Percentiles rank a stretch among this genome's conserved stretches.
phyloP scores from a whole-genome alignment of 139 green algal species.

The Tetradesmus obliquus region DNA sequence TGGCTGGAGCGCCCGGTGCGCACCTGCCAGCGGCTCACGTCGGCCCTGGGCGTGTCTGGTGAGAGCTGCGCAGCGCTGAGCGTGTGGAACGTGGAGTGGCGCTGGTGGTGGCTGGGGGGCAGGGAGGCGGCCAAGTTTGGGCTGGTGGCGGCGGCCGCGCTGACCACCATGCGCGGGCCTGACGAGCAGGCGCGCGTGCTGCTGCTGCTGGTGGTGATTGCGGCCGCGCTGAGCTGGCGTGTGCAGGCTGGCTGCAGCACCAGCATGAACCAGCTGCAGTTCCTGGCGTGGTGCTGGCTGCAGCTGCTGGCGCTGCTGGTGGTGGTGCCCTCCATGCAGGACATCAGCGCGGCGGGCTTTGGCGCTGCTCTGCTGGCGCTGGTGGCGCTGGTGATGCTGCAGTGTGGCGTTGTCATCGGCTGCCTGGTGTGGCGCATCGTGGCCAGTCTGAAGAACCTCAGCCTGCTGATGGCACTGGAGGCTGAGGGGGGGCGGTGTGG shows the following conservation, averaged over 20 bases:
- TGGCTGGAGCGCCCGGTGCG: background rate
- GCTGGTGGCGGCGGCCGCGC: background rate
- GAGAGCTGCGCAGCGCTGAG: background rate
- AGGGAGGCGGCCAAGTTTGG: background rate
- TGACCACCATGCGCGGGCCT: background rate
- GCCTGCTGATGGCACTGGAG: background rate
- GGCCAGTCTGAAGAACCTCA: background rate
- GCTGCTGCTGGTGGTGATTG: conserved; percentile 31
- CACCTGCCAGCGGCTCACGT: background rate
- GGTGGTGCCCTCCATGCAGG: conserved; percentile 12
- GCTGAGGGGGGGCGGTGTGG: background rate
- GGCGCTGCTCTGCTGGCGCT: background rate
- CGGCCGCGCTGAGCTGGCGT: conserved; percentile 1
- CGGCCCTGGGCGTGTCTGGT: background rate
- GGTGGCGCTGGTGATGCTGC: conserved; percentile 4
- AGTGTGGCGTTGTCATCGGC: background rate
- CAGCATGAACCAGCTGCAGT: conserved; percentile 27
- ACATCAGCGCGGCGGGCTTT: background rate
- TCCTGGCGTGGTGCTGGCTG: background rate
- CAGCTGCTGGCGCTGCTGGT: conserved; percentile 39
- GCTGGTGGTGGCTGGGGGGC: conserved; percentile 28
- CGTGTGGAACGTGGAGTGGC: conserved; percentile 32
- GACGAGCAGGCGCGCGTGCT: background rate
- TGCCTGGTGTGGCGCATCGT: background rate
- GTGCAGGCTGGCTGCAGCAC: conserved; percentile 35